Evolutionary conservation across 2,329 filamentous ascomycete species (phyloP).

Genomic region (Fusarium cyanostomum): DNA sequence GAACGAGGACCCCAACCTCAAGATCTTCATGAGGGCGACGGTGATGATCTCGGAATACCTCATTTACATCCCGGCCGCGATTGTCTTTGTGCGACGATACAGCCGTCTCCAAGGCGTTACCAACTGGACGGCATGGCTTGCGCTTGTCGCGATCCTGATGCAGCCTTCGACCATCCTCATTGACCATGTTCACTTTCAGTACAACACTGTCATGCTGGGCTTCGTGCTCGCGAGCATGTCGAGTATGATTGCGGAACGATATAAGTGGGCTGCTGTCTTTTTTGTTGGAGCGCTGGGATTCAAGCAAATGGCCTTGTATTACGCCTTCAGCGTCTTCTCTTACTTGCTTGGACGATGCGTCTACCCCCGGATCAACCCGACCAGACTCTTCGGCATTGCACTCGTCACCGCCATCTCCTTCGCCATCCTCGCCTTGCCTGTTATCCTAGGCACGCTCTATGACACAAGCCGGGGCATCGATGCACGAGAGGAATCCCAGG

Average conservation of each 20-base stretch:
- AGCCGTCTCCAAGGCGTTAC: conserved; percentile 80
- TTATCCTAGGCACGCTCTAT: conserved; percentile 76
- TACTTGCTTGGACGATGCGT: conserved; percentile 89
- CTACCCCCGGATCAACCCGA: conserved; percentile 74
- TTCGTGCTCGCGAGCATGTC: conserved; percentile 87
- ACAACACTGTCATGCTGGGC: conserved; percentile 98
- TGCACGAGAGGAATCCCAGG: conserved; percentile 64
- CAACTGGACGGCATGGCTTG: conserved; percentile 83
- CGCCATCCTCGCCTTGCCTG: conserved; percentile 76
- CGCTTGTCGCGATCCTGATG: conserved; percentile 89
- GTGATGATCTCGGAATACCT: conserved; percentile 92
- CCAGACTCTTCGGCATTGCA: conserved; percentile 78
- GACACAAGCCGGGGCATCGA: conserved; percentile 72
- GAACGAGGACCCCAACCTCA: conserved; percentile 79
- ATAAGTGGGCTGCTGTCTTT: conserved; percentile 90
- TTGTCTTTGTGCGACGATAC: conserved; percentile 86
- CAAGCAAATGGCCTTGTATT: conserved; percentile 99
- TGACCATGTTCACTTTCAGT: conserved; percentile 96
- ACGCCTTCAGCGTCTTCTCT: conserved; percentile 90
- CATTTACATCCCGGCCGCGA: conserved; percentile 83
- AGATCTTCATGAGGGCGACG: conserved; percentile 95
- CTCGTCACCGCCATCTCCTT: conserved; percentile 79
- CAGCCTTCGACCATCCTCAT: conserved; percentile 91
- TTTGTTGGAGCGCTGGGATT: conserved; percentile 95
- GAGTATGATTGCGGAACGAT: conserved; percentile 84